Base-by-base conservation (phyloP, 179 eudicot species). In the Pouteria campechiana region DNA sequence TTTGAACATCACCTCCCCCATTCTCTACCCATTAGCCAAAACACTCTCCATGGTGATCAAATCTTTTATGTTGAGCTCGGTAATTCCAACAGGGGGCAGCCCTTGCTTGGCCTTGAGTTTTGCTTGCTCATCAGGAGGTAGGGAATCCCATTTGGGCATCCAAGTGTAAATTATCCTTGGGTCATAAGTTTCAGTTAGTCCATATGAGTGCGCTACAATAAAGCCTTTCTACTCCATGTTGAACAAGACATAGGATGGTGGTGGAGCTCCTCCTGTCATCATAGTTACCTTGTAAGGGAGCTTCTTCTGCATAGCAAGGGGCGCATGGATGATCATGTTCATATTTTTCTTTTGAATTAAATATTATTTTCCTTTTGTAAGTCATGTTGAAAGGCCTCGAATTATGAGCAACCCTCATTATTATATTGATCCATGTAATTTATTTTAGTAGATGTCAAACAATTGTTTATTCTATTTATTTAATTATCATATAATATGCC, bases 101-200 rank as follows among this genome's bases (percentile, higher is more conserved):
- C 70, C 67, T 50, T 69, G 75, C 32, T 70, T 69, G 7, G 75
- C 42, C 39, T 46, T 64, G 5, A 64, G 3, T 37, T 28, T 55
- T 2, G 75, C 52, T 22, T 54, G 59, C 45, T 64, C 75, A 20
- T 22, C 10, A 11, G 50, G 42, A 30, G 67, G 41, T 7, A 69
- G 32, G 4, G 60, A 50, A 48, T 64, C 64, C 75, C 75, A 69
- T 25, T 69, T 70, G 2, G 75, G 75, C 57, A 59, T 69, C 75
- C 75, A 60, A n/a, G 64, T 49, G 30, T 64, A 50, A 18, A 42
- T 64, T 4, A 70, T 69, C 3, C 44, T 57, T 0, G 75, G 71
- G 11, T 70, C 75, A 28, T 55, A 56, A 6, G 75, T 69, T 48
- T 69, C 75, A 0, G 75, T 69, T 15, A 69, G 59, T 3, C 75